These are phyloP conservation scores for Pythium biforme DNA, from an alignment of 352 stramenopile species.

Conservation along the genomic window DNA sequence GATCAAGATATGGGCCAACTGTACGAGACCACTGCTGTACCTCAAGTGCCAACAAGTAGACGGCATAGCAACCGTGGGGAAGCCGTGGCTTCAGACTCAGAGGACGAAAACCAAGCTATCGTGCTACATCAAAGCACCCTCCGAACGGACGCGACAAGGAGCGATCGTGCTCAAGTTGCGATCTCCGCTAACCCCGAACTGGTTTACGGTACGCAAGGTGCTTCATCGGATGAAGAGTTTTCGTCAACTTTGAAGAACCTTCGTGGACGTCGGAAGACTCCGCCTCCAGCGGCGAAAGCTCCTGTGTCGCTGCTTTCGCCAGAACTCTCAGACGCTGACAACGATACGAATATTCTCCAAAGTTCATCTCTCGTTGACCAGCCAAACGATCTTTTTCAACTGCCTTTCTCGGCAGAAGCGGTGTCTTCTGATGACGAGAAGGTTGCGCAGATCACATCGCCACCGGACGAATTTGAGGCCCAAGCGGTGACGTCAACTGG, in stretches of 20 bases:
- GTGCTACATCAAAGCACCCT: neutral
- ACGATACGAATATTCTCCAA: neutral
- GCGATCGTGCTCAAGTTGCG: neutral
- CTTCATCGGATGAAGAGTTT: constrained; percentile 32
- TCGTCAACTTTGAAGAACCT: constrained; percentile 22
- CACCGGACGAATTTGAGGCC: neutral
- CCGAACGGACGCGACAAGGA: neutral
- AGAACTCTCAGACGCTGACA: neutral
- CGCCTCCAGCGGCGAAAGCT: neutral
- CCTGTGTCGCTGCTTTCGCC: neutral
- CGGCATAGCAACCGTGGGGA: neutral
- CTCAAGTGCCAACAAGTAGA: neutral
- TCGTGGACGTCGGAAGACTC: neutral
- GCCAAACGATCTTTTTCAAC: neutral
- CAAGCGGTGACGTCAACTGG: neutral
- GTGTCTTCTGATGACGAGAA: neutral
- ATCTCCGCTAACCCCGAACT: neutral
- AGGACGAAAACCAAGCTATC: neutral
- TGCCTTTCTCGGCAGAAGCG: neutral
- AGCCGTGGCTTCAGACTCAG: neutral
- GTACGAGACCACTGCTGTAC: constrained; percentile 16
- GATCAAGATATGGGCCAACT: constrained; percentile 45
- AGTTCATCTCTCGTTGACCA: neutral
- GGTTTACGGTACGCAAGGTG: neutral
- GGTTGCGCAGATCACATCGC: neutral